Percentiles rank a stretch among this genome's conserved stretches.
Conservation (phyloP, 495 filamentous ascomycete species). For the Podospora anserina region DNA sequence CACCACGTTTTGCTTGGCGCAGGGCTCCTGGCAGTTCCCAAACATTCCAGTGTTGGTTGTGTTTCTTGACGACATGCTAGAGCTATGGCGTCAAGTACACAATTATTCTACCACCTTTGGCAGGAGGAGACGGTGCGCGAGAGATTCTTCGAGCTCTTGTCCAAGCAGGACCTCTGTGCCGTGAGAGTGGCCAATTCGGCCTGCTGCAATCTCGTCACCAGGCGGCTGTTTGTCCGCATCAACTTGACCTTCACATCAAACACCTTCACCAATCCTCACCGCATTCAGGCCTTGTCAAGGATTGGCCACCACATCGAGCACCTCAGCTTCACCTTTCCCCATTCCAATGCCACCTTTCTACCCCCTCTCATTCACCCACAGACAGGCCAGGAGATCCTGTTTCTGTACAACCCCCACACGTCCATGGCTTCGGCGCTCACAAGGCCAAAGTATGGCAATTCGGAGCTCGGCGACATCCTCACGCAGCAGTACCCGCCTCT, state of each 20-base stretch:
- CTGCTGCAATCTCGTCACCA: constrained; percentile 52
- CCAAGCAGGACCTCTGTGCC: constrained; percentile 49
- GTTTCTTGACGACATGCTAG: constrained; percentile 41
- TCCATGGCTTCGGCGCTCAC: constrained; percentile 45
- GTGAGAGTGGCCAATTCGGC: constrained; percentile 49
- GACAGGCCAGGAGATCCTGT: constrained; percentile 67
- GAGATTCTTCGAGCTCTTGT: constrained; percentile 48
- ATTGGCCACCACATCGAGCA: constrained; percentile 70
- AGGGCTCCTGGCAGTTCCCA: not conserved
- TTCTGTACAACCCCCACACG: constrained; percentile 69
- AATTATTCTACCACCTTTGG: constrained; percentile 54
- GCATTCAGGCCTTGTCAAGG: constrained; percentile 64
- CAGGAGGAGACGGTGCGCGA: constrained; percentile 49
- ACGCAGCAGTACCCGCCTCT: constrained; percentile 76
- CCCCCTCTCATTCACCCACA: constrained; percentile 68
- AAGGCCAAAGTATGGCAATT: constrained; percentile 61
- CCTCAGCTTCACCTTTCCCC: constrained; percentile 66
- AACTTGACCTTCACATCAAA: constrained; percentile 64
- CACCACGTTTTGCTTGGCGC: not conserved
- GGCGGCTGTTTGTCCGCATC: constrained; percentile 51
- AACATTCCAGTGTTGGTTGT: not conserved
- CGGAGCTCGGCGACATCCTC: constrained; percentile 63
- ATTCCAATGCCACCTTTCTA: constrained; percentile 67
- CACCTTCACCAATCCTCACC: constrained; percentile 64
- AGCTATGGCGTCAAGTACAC: constrained; percentile 47